These are phyloP conservation scores for Pseudogymnoascus verrucosus DNA, from an alignment of 2,329 filamentous ascomycete genomes.

Conservation along the genomic window DNA sequence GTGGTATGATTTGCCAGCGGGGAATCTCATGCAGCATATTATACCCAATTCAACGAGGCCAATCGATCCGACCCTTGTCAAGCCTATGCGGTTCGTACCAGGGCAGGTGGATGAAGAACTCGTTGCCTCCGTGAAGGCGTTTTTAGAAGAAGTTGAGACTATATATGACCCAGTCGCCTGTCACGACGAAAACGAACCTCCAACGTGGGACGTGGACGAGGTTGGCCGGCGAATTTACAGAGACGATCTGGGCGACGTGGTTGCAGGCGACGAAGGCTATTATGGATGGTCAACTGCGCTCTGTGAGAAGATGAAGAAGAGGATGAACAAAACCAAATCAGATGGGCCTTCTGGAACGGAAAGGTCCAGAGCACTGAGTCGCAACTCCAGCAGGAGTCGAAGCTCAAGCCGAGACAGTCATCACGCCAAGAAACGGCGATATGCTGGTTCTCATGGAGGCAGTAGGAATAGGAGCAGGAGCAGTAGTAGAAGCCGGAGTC, in stretches of 20 bases:
- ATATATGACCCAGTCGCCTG: constrained; percentile 52
- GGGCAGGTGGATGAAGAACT: constrained; percentile 62
- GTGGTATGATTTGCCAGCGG: constrained; percentile 77
- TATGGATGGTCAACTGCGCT: constrained; percentile 82
- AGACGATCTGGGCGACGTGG: constrained; percentile 46
- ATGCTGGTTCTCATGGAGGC: constrained; percentile 2
- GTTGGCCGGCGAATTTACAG: constrained; percentile 61
- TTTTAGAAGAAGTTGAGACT: constrained; percentile 61
- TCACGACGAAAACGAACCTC: constrained; percentile 38
- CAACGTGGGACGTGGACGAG: constrained; percentile 59
- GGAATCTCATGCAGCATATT: constrained; percentile 71
- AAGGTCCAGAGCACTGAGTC: constrained; percentile 12
- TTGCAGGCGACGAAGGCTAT: constrained; percentile 63
- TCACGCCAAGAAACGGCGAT: constrained; percentile 17
- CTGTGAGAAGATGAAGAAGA: constrained; percentile 70
- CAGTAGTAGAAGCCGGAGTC: constrained; percentile 8
- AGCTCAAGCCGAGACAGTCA: constrained; percentile 19
- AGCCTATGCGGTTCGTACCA: constrained; percentile 60
- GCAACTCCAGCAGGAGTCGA: constrained; percentile 16
- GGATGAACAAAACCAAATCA: constrained; percentile 25
- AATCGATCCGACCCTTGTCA: constrained; percentile 63
- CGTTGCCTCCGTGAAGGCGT: constrained; percentile 57
- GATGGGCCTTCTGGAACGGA: not conserved
- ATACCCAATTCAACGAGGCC: constrained; percentile 67
- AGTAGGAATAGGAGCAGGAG: constrained; percentile 8